Base-by-base conservation (phyloP, 1,139 yeast genomes). In the Candida sp. region DNA sequence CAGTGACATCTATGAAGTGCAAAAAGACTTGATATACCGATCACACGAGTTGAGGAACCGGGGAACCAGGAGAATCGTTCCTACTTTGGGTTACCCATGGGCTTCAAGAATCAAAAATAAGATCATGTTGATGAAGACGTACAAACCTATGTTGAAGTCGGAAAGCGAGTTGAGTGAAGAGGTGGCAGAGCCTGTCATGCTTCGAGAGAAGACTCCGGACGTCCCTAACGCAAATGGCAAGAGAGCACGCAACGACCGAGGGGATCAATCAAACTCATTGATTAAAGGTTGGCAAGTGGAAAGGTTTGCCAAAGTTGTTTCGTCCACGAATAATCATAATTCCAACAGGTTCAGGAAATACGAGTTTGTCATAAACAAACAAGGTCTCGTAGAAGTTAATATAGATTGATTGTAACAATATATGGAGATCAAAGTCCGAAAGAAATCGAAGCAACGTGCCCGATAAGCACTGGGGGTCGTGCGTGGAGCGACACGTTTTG, bases 31-130 rank as follows among this genome's bases (percentile, higher is more conserved):
- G 34, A 44, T 65, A 3, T 31, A 48, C 5, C 57, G 58, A 43
- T 51, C 63, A 17, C 60, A 63, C 46, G 47, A 48, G 25, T 47
- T 55, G 12, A 51, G 52, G 26, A 58, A 57, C 46, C 45, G 51
- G 27, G 45, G 50, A 25, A 64, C 72, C 7, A 68, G 63, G 38
- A 62, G 56, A 42, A 65, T 63, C 17, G 67, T 76, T 1, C 80
- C 81, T 0, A 69, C 79, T 5, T 59, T 77, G 44, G 81, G 81
- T 0, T 72, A 73, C 53, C 67, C 70, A 5, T 77, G 81, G 81
- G 58, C 72, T 17, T 69, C 68, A 47, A 62, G 73, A 23, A 62
- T 75, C 7, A 54, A 62, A 9, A 67, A 66, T 28, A 60, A 76
- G 47, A 63, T 77, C 4, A 56, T 75, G 51, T 54, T 77, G 12